Conservation (phyloP, 2,329 filamentous ascomycete species). For the Arthrobotrys musiformis region DNA sequence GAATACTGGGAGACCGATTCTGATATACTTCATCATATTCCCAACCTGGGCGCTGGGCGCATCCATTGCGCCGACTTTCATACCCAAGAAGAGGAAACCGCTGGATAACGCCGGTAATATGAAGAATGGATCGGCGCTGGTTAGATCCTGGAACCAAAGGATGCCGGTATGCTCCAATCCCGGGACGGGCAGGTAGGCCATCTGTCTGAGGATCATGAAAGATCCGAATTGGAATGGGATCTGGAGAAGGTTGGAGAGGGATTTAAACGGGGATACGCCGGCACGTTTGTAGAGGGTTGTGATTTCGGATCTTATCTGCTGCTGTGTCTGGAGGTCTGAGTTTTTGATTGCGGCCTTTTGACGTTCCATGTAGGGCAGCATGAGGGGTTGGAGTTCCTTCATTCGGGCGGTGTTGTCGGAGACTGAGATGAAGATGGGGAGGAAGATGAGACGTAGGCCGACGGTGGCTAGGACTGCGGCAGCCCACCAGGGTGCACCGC, state of each 20-base stretch:
- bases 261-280: conserved; percentile 68
- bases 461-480: conserved; percentile 76
- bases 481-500: conserved; percentile 82
- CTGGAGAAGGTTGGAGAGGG: conserved; percentile 71
- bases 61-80: conserved; percentile 17
- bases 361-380: conserved; percentile 69
- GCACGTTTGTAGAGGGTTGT: conserved; percentile 67
- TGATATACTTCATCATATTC: conserved; percentile 24
- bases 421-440: conserved; percentile 73
- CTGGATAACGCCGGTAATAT: conserved; percentile 75
- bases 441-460: conserved; percentile 72
- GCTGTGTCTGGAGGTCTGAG: conserved; percentile 65
- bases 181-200: conserved; percentile 82
- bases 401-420: conserved; percentile 73
- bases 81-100: conserved; percentile 64
- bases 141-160: conserved; percentile 83
- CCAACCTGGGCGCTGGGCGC: background rate
- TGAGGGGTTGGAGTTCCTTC: conserved; percentile 70
- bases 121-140: conserved; percentile 79
- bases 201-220: conserved; percentile 79
- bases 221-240: conserved; percentile 81
- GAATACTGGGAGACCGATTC: conserved; percentile 15
- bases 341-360: conserved; percentile 65
- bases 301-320: conserved; percentile 67
- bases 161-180: conserved; percentile 76